These are phyloP conservation scores for Penicillium pancosmium DNA, from an alignment of 495 filamentous ascomycete genomes.

Conservation along the genomic window DNA sequence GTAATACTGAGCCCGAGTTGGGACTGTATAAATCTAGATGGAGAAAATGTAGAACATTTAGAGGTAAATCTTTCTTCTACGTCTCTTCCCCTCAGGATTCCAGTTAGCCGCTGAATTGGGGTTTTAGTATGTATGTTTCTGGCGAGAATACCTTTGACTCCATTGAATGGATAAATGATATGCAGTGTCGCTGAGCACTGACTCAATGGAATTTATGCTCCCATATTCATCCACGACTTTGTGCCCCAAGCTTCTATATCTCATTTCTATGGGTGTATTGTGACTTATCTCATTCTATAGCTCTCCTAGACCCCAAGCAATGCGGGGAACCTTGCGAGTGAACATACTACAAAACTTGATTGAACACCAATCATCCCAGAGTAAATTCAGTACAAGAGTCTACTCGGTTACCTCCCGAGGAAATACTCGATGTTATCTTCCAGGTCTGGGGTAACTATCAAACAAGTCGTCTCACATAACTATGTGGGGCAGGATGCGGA, in stretches of 20 bases:
- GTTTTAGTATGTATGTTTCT: too few species aligned
- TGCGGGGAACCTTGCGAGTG: background rate
- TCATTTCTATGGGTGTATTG: background rate
- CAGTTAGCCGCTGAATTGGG: too few species aligned
- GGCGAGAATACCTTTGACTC: too few species aligned
- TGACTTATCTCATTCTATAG: background rate
- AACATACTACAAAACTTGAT: too few species aligned
- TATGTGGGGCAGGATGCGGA: background rate
- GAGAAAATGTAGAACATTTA: background rate
- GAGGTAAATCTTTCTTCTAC: too few species aligned
- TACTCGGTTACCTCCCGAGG: too few species aligned
- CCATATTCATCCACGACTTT: too few species aligned
- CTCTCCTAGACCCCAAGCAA: background rate
- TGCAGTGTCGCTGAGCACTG: too few species aligned
- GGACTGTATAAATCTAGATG: background rate
- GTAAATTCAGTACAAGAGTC: background rate
- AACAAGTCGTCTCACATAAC: background rate
- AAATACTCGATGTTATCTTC: background rate
- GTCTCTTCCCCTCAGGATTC: too few species aligned
- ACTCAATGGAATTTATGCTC: too few species aligned
- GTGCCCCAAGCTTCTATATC: too few species aligned
- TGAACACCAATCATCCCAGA: background rate
- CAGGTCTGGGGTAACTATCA: background rate
- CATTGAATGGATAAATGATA: too few species aligned
- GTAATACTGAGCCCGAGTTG: background rate